phyloP scores from a whole-genome alignment of 176 grass and related monocot genomes.

The Cenchrus purpureus region DNA sequence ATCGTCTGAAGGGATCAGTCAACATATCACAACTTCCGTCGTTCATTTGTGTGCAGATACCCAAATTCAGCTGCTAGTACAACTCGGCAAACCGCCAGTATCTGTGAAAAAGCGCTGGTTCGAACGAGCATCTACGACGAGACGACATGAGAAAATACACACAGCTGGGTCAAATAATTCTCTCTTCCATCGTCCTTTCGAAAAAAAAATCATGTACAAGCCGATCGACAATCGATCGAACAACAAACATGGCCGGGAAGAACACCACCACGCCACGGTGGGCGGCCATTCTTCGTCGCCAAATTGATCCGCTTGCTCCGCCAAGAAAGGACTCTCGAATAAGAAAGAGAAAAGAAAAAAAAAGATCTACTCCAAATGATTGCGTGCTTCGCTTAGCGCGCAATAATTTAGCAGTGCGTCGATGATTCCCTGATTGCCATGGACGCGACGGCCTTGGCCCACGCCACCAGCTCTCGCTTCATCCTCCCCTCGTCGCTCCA shows the following conservation, averaged over 20 bases:
- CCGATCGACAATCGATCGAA: neutral
- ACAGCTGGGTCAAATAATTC: neutral
- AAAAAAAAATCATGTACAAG: neutral
- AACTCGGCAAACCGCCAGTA: too few species aligned
- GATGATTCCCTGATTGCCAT: neutral
- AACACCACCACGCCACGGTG: too few species aligned
- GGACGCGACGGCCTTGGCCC: constrained; percentile 14
- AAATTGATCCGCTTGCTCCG: constrained; percentile 9
- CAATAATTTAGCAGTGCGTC: neutral
- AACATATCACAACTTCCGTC: too few species aligned
- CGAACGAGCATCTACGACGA: neutral
- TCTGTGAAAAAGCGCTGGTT: neutral
- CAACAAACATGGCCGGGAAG: neutral
- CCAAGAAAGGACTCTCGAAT: neutral
- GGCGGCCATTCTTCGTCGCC: neutral
- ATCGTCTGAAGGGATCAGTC: too few species aligned
- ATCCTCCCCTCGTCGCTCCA: neutral
- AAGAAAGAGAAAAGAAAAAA: too few species aligned
- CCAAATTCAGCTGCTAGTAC: too few species aligned
- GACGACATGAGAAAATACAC: neutral
- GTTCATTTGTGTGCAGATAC: too few species aligned
- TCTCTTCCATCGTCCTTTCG: neutral
- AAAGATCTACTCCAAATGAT: too few species aligned
- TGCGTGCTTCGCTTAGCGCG: too few species aligned
- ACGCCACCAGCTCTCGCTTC: neutral